Conservation (phyloP, 2,329 filamentous ascomycete genomes). For the Orbilia blumenaviensis region DNA sequence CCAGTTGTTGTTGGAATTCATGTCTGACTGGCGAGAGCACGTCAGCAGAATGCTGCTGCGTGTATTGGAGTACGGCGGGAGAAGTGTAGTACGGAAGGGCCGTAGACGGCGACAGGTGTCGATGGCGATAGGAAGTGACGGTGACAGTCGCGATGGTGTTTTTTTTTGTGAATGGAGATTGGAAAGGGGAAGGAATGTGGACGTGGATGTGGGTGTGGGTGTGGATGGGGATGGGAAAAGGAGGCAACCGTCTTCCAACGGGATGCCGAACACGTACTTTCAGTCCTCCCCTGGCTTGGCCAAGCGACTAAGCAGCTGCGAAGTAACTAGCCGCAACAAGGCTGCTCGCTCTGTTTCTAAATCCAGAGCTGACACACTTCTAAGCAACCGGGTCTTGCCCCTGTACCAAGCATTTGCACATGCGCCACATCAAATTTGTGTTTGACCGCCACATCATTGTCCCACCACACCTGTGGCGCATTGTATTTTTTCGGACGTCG, state of each 20-base stretch:
- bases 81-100: neutral
- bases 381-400: neutral
- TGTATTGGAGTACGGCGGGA: neutral
- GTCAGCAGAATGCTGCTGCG: neutral
- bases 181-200: neutral
- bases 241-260: neutral
- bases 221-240: neutral
- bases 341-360: slow-evolving; percentile 5
- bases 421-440: neutral
- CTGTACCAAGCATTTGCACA: neutral
- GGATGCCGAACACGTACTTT: neutral
- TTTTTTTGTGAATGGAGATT: neutral
- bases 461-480: neutral
- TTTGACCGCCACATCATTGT: too few relatives aligned
- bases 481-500: too few relatives aligned
- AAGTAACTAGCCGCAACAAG: neutral
- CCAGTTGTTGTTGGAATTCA: slow-evolving; percentile 47
- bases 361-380: slow-evolving; percentile 6
- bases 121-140: too few relatives aligned
- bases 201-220: neutral
- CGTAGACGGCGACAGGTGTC: too few relatives aligned
- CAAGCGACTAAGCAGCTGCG: too few relatives aligned
- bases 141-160: neutral
- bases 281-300: neutral
- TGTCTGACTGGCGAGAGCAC: neutral